A percentile compares a stretch with the other conserved stretches of the same genome.
These are phyloP conservation scores for Nannizziopsis arthrosporioides DNA, from an alignment of 2,329 filamentous ascomycete species.

Conservation along the genomic window DNA sequence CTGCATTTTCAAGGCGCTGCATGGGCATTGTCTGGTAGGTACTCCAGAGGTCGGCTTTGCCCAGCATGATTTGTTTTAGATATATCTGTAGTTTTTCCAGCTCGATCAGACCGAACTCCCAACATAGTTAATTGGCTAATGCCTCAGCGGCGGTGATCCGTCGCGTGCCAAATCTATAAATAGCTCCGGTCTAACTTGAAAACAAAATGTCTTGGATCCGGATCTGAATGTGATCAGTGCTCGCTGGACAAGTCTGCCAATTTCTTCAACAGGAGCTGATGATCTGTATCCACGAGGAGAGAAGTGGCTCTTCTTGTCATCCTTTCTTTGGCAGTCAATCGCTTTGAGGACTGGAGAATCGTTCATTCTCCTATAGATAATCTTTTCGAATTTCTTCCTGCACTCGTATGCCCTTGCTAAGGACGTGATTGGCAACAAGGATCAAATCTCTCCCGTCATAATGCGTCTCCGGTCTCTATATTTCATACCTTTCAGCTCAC, in stretches of 20 bases:
- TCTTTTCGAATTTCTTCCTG: background rate
- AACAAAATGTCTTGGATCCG: background rate
- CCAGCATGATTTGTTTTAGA: background rate
- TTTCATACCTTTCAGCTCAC: background rate
- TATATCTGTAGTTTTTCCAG: background rate
- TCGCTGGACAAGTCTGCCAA: too few species aligned
- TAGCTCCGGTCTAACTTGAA: background rate
- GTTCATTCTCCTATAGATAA: too few species aligned
- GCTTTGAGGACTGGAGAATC: too few species aligned
- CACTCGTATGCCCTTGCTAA: background rate
- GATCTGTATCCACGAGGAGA: too few species aligned
- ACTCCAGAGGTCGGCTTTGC: too few species aligned
- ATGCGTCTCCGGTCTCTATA: background rate
- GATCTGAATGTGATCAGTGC: too few species aligned
- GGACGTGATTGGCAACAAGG: background rate
- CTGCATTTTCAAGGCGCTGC: background rate
- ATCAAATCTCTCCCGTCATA: background rate
- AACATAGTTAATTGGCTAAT: too few species aligned
- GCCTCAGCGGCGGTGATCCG: background rate
- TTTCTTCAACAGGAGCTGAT: too few species aligned
- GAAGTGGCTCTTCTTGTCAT: too few species aligned
- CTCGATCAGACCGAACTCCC: background rate
- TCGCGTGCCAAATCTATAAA: background rate
- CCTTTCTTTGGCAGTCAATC: too few species aligned
- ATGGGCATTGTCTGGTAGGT: too few species aligned